Evolutionary conservation across 352 stramenopile species (phyloP).

Genomic region (Phytopythium delawarense): DNA sequence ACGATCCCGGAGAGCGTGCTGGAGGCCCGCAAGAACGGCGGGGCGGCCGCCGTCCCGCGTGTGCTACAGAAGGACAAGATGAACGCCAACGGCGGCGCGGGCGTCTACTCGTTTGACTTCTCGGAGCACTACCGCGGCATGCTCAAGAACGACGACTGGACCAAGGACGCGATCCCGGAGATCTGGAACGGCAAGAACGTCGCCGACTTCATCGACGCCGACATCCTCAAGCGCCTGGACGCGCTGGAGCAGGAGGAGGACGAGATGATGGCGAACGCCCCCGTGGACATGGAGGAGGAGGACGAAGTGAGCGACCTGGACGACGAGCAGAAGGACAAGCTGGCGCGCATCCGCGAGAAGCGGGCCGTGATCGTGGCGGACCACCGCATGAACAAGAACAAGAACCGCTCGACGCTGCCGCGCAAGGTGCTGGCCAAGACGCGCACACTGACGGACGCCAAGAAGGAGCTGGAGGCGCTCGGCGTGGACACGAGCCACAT

Average conservation of each 20-base stretch:
- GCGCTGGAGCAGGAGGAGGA: constrained; percentile 97
- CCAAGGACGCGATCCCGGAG: constrained; percentile 96
- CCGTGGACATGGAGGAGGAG: constrained; percentile 86
- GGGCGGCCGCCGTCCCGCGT: constrained; percentile 25
- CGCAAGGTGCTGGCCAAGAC: constrained; percentile 83
- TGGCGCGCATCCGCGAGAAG: constrained; percentile 78
- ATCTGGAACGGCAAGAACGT: constrained; percentile 99
- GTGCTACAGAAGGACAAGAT: constrained; percentile 84
- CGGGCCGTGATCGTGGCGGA: constrained; percentile 80
- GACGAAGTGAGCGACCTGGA: constrained; percentile 91
- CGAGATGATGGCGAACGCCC: constrained; percentile 89
- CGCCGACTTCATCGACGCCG: constrained; percentile 97
- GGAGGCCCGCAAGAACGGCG: constrained; percentile 62
- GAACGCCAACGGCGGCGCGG: constrained; percentile 95
- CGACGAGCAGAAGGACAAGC: constrained; percentile 94
- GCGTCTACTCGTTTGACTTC: constrained; percentile 97
- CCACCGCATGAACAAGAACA: constrained; percentile 94
- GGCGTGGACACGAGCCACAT: constrained; percentile 91
- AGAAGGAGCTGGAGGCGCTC: constrained; percentile 89
- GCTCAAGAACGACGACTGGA: constrained; percentile 96
- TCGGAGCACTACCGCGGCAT: constrained; percentile 95
- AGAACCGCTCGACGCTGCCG: constrained; percentile 90
- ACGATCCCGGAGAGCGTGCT: constrained; percentile 94
- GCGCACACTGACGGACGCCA: constrained; percentile 73
- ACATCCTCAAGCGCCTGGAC: constrained; percentile 96